These are phyloP conservation scores for Suhomyces sp. DNA, from an alignment of 805 yeast genomes.

Conservation along the genomic window DNA sequence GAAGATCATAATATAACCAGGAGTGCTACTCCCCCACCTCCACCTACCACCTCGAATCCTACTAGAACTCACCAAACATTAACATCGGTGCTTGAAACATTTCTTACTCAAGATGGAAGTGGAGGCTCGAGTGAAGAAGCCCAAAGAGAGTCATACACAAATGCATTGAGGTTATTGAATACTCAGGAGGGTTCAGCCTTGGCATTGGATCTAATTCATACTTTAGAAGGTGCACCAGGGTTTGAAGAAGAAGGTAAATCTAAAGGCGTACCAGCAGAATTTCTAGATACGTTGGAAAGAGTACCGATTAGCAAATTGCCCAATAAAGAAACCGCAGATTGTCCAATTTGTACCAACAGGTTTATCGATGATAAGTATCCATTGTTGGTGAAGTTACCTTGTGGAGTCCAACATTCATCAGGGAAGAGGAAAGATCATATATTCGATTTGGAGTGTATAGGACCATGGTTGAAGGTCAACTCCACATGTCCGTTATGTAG, in stretches of 20 bases:
- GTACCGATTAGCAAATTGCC: conserved; percentile 40
- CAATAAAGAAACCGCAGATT: conserved; percentile 54
- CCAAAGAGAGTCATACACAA: conserved; percentile 25
- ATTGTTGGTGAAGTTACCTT: conserved; percentile 71
- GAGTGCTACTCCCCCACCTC: conserved; percentile 20
- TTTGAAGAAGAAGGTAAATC: conserved; percentile 7
- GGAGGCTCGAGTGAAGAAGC: conserved; percentile 9
- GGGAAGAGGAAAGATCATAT: conserved; percentile 49
- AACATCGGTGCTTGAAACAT: conserved; percentile 34
- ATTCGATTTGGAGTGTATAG: conserved; percentile 87
- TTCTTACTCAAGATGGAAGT: conserved; percentile 20
- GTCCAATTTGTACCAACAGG: conserved; percentile 81
- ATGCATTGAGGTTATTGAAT: conserved; percentile 31
- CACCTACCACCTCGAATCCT: conserved; percentile 38
- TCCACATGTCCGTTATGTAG: conserved; percentile 87
- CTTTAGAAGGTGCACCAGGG: conserved; percentile 15
- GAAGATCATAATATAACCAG: conserved; percentile 39
- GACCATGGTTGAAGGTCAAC: conserved; percentile 80
- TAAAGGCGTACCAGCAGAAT: conserved; percentile 65
- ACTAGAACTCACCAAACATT: conserved; percentile 28
- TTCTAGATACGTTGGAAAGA: conserved; percentile 75
- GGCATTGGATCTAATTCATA: conserved; percentile 27
- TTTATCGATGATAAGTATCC: conserved; percentile 76
- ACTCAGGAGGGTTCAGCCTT: conserved; percentile 31
- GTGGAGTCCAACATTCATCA: conserved; percentile 41